These are phyloP conservation scores for Globisporangium cylindrosporum DNA, from an alignment of 352 stramenopile species.

Conservation along the genomic window DNA sequence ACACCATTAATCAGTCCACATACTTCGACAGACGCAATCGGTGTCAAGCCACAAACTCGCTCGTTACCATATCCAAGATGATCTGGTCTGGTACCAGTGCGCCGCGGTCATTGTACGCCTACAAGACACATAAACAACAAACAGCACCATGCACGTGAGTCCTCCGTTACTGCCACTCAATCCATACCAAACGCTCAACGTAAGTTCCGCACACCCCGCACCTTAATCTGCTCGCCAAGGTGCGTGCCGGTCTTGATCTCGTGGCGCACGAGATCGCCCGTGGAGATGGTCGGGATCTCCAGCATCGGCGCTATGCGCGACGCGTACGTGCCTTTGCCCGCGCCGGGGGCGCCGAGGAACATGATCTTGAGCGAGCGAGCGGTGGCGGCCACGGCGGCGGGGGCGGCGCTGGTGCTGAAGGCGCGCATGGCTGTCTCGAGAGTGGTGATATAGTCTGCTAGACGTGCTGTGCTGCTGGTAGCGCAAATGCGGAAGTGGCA, in stretches of 20 bases:
- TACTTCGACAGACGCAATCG: background rate
- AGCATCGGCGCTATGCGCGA: constrained; percentile 83
- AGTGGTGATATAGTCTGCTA: background rate
- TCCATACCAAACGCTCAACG: background rate
- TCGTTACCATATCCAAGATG: constrained; percentile 80
- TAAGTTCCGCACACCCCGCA: constrained; percentile 6
- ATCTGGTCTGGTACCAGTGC: constrained; percentile 86
- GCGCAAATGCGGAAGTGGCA: constrained; percentile 1
- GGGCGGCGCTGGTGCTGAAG: constrained; percentile 22
- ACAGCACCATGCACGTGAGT: constrained; percentile 1
- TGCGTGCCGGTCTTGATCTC: constrained; percentile 83
- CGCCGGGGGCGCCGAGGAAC: constrained; percentile 88
- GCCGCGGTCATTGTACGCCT: constrained; percentile 83
- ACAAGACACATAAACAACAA: background rate
- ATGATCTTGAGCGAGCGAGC: constrained; percentile 72
- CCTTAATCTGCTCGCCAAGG: constrained; percentile 78
- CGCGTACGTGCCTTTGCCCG: constrained; percentile 90
- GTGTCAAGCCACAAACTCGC: background rate
- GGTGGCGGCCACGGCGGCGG: background rate
- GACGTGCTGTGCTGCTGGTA: constrained; percentile 16
- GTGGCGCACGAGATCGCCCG: constrained; percentile 84
- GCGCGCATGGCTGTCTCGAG: constrained; percentile 7
- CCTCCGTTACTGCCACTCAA: background rate
- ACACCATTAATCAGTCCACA: constrained; percentile 1
- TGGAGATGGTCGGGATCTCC: constrained; percentile 88